Base-by-base conservation (phyloP, 345 rosid species). In the Dipteronia sinensis region DNA sequence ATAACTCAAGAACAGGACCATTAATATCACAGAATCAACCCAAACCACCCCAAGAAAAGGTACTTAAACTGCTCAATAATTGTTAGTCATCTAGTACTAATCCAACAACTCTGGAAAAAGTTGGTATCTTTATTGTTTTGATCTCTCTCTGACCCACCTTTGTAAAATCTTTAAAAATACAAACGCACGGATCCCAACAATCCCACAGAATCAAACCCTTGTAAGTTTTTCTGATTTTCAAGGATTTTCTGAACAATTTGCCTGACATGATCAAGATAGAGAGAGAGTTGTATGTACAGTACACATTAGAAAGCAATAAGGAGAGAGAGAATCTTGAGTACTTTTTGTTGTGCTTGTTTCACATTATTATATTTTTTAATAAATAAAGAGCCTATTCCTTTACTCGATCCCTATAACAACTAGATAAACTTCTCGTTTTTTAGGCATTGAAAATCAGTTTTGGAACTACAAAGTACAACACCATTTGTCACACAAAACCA, bases 1-100 rank as follows among this genome's bases (percentile, higher is more conserved):
- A 89, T 81, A 27, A 82, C 77, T 71, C 91, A 78, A 85, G 87
- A 81, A 75, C 87, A 80, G 87, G 76, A 63, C 78, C 89, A 55
- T 85, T 4, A 34, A 34, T 34, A 34, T 34, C 38, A 34, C 91
- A 85, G 80, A 83, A 86, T 81, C 88, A 79, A 74, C 85, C 91
- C 4, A 88, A 87, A 82, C 74, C 88, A 67, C 49, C 86, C 59
- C 93, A 88, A 44, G 99, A 95, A 72, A 95, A 95, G 99, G 99
- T 93, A 62, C 74, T 84, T 76, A 67, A 75, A 74, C 40, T 53
- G 13, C 75, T 84, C 58, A 65, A 79, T 75, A 55, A 71, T 76
- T 40, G 58, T 71, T 40, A 58, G 58, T 68, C 34, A 25, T 61
- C 79, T 13, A 6, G 11, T 40, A 34, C 6, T 75, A 66, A 80